These are phyloP conservation scores for Neopestalotiopsis sp. DNA, from an alignment of 2,329 filamentous ascomycete genomes.

Conservation along the genomic window DNA sequence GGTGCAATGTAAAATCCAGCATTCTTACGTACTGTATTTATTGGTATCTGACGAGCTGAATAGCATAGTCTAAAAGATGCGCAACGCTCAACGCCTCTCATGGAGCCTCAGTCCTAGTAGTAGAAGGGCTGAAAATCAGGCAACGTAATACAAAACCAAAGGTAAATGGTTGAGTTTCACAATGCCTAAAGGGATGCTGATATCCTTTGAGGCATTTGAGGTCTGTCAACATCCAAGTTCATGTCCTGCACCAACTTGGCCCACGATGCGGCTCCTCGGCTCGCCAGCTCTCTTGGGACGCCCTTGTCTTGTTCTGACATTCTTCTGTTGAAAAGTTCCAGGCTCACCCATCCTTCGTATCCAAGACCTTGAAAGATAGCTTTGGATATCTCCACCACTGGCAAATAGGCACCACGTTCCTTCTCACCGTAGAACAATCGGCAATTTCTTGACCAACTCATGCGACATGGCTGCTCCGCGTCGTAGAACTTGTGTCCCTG, in stretches of 20 bases:
- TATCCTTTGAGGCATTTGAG: conserved; percentile 18
- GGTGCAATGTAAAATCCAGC: no score
- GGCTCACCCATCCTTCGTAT: conserved; percentile 72
- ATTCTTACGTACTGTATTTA: not conserved
- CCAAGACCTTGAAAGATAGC: conserved; percentile 68
- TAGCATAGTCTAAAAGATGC: not conserved
- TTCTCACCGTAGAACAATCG: conserved; percentile 72
- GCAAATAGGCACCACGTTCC: conserved; percentile 69
- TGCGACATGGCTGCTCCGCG: conserved; percentile 62
- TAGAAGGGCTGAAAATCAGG: not conserved
- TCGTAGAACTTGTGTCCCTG: conserved; percentile 63
- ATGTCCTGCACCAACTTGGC: conserved; percentile 35
- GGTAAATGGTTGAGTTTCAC: not conserved
- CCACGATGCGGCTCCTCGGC: conserved; percentile 36
- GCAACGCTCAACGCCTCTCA: not conserved
- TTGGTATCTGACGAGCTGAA: not conserved
- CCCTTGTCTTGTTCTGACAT: conserved; percentile 57
- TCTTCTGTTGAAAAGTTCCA: conserved; percentile 71
- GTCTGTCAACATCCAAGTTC: conserved; percentile 28
- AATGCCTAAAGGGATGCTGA: conserved; percentile 26
- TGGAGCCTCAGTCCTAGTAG: not conserved
- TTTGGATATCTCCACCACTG: conserved; percentile 63
- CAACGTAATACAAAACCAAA: not conserved
- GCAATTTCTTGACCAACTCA: conserved; percentile 82
- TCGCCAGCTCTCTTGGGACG: conserved; percentile 53